These are phyloP conservation scores for Groenewaldozyma sp. DNA, from an alignment of 1,139 yeast species.

Conservation along the genomic window DNA sequence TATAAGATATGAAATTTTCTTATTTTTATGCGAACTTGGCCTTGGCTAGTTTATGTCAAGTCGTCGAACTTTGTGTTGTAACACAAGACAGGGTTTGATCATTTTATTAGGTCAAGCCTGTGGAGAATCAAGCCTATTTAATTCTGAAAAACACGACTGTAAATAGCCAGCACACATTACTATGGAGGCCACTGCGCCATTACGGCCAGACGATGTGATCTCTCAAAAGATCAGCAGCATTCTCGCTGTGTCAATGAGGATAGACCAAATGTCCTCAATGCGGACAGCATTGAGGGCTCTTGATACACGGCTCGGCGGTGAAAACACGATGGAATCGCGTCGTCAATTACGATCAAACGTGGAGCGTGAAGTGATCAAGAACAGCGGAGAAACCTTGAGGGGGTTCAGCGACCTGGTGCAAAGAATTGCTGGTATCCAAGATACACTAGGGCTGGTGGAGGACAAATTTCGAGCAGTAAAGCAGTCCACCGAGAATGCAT, in stretches of 20 bases:
- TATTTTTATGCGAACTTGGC: too few species aligned
- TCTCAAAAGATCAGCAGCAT: slow-evolving; percentile 26
- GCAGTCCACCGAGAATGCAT: slow-evolving; percentile 22
- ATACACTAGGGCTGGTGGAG: slow-evolving; percentile 34
- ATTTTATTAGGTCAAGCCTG: too few species aligned
- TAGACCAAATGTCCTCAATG: slow-evolving; percentile 29
- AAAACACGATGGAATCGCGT: slow-evolving; percentile 32
- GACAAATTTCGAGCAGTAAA: slow-evolving; percentile 28
- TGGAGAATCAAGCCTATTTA: too few species aligned
- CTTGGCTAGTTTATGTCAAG: too few species aligned
- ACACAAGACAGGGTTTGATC: too few species aligned
- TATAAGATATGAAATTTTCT: too few species aligned
- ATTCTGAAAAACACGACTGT: neutral
- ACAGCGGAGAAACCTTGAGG: slow-evolving; percentile 48
- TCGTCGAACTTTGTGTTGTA: too few species aligned
- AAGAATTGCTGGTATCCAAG: slow-evolving; percentile 30
- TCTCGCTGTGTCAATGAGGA: slow-evolving; percentile 26
- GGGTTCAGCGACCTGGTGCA: slow-evolving; percentile 46
- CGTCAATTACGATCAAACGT: slow-evolving; percentile 57
- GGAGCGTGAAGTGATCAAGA: slow-evolving; percentile 61
- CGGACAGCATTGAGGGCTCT: slow-evolving; percentile 29
- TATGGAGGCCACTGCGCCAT: slow-evolving; percentile 4
- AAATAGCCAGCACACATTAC: neutral
- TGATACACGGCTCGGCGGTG: slow-evolving; percentile 22
- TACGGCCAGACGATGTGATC: slow-evolving; percentile 20